These are phyloP conservation scores for Paspalum vaginatum DNA, from an alignment of 176 grass and related monocot genomes.

Conservation along the genomic window DNA sequence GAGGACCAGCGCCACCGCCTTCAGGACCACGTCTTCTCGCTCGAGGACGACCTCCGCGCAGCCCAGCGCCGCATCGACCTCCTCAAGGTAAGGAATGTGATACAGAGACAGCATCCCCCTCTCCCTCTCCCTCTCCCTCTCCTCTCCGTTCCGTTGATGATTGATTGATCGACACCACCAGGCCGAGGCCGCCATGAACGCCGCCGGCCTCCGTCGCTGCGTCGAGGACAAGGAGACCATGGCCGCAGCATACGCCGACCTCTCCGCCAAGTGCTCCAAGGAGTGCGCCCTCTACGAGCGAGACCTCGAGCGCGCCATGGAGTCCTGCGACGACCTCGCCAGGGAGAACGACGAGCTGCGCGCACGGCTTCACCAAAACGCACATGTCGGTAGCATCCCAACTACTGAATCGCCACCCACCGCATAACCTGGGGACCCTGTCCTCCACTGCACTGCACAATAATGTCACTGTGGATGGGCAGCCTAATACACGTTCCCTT, in stretches of 20 bases:
- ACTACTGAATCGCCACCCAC: too few species aligned
- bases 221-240: conserved; percentile 79
- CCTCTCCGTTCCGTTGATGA: not conserved
- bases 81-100: too few species aligned
- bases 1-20: conserved; percentile 77
- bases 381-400: conserved; percentile 51
- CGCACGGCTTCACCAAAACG: conserved; percentile 33
- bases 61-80: conserved; percentile 54
- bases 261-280: conserved; percentile 54
- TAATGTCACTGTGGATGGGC: not conserved
- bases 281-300: conserved; percentile 90
- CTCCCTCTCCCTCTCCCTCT: not conserved
- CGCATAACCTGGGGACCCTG: too few species aligned
- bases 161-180: not conserved
- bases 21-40: conserved; percentile 77
- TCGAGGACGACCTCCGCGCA: conserved; percentile 71
- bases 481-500: not conserved
- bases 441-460: too few species aligned
- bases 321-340: conserved; percentile 77
- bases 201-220: conserved; percentile 64
- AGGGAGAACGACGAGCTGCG: conserved; percentile 75
- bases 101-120: too few species aligned
- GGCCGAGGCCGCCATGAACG: conserved; percentile 82
- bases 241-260: conserved; percentile 38
- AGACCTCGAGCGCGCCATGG: conserved; percentile 82